Conservation (phyloP, 108 stramenopile genomes). For the Aurantiochytrium sp. region DNA sequence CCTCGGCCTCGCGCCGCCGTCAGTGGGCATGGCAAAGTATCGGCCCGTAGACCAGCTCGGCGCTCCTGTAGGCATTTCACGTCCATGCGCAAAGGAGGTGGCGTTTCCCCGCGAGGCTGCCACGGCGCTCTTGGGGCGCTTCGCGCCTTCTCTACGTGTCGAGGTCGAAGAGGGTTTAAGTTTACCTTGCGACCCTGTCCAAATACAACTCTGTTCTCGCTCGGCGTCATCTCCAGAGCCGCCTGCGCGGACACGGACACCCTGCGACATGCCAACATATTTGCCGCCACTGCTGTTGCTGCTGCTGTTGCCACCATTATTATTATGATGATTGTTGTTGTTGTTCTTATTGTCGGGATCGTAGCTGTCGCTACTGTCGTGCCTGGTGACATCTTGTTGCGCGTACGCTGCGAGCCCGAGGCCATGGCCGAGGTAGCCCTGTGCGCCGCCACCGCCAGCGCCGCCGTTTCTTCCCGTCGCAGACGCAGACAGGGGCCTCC, state of each 20-base stretch:
- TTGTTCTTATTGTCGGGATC: too few relatives aligned
- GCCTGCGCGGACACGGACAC: not conserved
- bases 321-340: too few relatives aligned
- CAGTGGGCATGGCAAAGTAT: not conserved
- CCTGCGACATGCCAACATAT: not conserved
- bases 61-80: not conserved
- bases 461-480: not conserved
- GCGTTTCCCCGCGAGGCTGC: not conserved
- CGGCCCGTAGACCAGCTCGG: not conserved
- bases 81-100: not conserved
- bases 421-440: not conserved
- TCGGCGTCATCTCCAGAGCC: not conserved
- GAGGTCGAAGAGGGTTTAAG: not conserved
- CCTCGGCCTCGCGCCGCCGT: not conserved
- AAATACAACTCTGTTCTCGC: not conserved
- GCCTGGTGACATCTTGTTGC: not conserved
- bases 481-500: not conserved
- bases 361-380: too few relatives aligned
- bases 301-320: not conserved
- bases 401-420: not conserved
- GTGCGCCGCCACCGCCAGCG: not conserved
- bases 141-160: not conserved
- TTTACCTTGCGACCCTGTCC: not conserved
- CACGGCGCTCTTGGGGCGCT: not conserved
- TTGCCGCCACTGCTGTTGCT: not conserved